Base-by-base conservation (phyloP, 2,329 filamentous ascomycete genomes). In the Chrysosphaeria jannelii region DNA sequence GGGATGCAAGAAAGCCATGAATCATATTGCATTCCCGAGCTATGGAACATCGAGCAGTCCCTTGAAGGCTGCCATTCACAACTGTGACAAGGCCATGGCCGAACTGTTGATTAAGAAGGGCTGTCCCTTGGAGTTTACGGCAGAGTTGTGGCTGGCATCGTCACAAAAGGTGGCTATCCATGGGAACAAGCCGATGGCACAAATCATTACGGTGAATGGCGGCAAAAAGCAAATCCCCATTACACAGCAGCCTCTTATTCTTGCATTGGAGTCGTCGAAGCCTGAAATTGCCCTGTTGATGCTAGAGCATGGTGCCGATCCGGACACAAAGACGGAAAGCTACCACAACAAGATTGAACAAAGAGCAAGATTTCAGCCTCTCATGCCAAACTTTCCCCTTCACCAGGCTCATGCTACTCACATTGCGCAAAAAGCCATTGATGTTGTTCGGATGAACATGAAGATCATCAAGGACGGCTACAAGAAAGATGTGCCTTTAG, bases 191-290 rank as follows among this genome's bases (percentile, higher is more conserved):
- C 15, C 48, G 48, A 3, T 78, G 62, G 53, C 42, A 68, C 19
- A 65, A 64, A 35, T 46, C 53, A 0, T 51, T 47, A 8, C 51
- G 50, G 29, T 39, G n/a, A n/a, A n/a, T n/a, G n/a, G n/a, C n/a
- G n/a, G n/a, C n/a, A n/a, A n/a, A n/a, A n/a, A n/a, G n/a, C n/a
- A n/a, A n/a, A n/a, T n/a, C n/a, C n/a, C n/a, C n/a, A n/a, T n/a
- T n/a, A n/a, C n/a, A n/a, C n/a, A n/a, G n/a, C 72, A 81, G 34
- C 72, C 75, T 0, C 43, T 85, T 9, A 47, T 76, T 7, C 27
- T 51, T 4, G 72, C 75, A 9, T 51, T 43, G 35, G 58, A 33
- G 27, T 63, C 34, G 40, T 44, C n/a, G 3, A 33, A 41, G 10
- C 44, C 47, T 0, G 43, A 48, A 1, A 36, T 63, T 5, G 60